A percentile compares a stretch with the other conserved stretches of the same genome.
Conservation (phyloP, 2,329 filamentous ascomycete species). For the Cytospora paraplurivora region DNA sequence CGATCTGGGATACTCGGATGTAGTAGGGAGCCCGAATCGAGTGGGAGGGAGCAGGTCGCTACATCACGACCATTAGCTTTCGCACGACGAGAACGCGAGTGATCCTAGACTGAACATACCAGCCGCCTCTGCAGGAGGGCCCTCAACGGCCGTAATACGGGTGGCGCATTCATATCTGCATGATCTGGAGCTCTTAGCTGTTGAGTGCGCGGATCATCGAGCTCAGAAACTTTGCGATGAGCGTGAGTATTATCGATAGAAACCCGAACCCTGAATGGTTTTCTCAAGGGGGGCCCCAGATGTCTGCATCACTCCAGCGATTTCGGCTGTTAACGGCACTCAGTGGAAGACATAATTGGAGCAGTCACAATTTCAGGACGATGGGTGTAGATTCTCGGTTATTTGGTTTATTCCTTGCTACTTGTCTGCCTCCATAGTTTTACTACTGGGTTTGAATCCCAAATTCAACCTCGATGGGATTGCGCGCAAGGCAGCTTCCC, state of each 20-base stretch:
- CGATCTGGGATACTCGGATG: slow-evolving; percentile 22
- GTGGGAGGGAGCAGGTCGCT: slow-evolving; percentile 33
- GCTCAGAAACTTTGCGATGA: slow-evolving; percentile 26
- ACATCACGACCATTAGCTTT: slow-evolving; percentile 21
- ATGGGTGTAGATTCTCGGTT: background rate
- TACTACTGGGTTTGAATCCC: background rate
- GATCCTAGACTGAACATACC: slow-evolving; percentile 30
- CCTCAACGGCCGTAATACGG: slow-evolving; percentile 42
- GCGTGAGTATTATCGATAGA: slow-evolving; percentile 27
- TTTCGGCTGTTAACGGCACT: background rate
- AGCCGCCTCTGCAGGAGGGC: slow-evolving; percentile 36
- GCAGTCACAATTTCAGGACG: background rate
- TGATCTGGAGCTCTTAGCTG: slow-evolving; percentile 20
- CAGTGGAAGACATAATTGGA: background rate
- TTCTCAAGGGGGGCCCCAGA: background rate
- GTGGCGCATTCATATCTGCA: slow-evolving; percentile 40
- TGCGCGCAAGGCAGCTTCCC: background rate
- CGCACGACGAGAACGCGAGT: background rate
- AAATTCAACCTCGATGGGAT: background rate
- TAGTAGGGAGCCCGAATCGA: slow-evolving; percentile 23
- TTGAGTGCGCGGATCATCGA: slow-evolving; percentile 17
- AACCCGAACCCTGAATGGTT: background rate
- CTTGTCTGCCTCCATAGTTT: background rate
- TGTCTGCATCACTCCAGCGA: background rate
- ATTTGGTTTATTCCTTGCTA: background rate